Percentiles rank a stretch among this genome's conserved stretches.
Evolutionary conservation across 345 rosid genomes (phyloP).

Genomic region (Citropsis articulata): DNA sequence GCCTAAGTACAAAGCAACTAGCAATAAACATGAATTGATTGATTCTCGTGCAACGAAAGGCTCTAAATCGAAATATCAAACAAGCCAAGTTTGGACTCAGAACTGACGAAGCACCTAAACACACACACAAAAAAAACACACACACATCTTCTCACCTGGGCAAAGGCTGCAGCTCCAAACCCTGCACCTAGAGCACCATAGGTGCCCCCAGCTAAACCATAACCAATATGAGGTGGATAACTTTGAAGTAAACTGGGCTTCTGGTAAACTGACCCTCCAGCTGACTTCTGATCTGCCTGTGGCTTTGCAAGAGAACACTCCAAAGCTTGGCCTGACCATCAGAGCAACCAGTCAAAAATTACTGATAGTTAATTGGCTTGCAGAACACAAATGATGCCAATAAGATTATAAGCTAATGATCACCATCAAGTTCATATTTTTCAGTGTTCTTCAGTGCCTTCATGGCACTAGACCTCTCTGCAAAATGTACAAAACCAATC

Average conservation of each 20-base stretch:
- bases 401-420: slow-evolving; percentile 3
- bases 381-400: neutral
- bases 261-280: slow-evolving; percentile 37
- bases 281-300: slow-evolving; percentile 59
- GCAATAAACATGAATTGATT: neutral
- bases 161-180: slow-evolving; percentile 52
- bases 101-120: neutral
- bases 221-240: slow-evolving; percentile 51
- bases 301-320: slow-evolving; percentile 80
- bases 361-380: neutral
- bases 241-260: slow-evolving; percentile 47
- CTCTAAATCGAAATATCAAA: neutral
- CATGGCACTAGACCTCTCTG: slow-evolving; percentile 68
- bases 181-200: slow-evolving; percentile 55
- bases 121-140: neutral
- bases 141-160: slow-evolving; percentile 43
- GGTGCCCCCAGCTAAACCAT: slow-evolving; percentile 51
- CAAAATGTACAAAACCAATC: slow-evolving; percentile 67
- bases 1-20: neutral
- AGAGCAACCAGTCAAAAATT: slow-evolving; percentile 13
- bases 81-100: neutral
- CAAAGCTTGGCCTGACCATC: slow-evolving; percentile 56
- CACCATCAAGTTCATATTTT: slow-evolving; percentile 68
- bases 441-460: slow-evolving; percentile 58
- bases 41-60: neutral